Evolutionary conservation across 495 filamentous ascomycete genomes (phyloP).

Genomic region (Talaromyces ruber): DNA sequence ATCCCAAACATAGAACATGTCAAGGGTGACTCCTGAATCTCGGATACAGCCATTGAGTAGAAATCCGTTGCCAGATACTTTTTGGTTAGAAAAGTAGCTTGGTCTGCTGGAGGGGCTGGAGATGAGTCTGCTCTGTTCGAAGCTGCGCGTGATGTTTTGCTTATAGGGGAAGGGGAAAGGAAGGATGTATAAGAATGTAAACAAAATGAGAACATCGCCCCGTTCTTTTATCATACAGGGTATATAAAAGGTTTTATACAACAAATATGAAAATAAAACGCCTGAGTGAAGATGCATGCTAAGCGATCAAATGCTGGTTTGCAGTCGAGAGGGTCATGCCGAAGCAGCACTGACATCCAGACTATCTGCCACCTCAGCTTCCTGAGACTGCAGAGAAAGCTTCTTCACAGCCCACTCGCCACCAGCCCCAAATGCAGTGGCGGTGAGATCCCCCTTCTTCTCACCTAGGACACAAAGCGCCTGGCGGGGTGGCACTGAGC

Average conservation of each 20-base stretch:
- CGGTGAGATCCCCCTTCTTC: conserved; percentile 58
- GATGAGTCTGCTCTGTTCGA: conserved; percentile 31
- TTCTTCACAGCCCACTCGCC: conserved; percentile 35
- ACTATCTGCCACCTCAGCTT: conserved; percentile 4
- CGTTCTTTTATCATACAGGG: conserved; percentile 1
- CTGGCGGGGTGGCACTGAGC: conserved; percentile 31
- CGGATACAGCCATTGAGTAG: neutral
- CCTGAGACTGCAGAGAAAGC: conserved; percentile 26
- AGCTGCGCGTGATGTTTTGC: conserved; percentile 25
- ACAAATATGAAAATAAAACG: neutral
- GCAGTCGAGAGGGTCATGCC: neutral
- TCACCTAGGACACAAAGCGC: conserved; percentile 68
- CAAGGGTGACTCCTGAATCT: conserved; percentile 13
- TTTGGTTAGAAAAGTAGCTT: neutral
- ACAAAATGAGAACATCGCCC: neutral
- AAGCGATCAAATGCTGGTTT: neutral
- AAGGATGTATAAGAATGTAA: neutral
- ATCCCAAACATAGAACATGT: conserved; percentile 3
- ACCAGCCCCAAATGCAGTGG: conserved; percentile 22
- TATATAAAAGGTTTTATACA: neutral
- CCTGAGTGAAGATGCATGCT: conserved; percentile 2
- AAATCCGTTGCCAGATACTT: neutral
- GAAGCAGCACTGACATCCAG: conserved; percentile 10
- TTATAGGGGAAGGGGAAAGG: neutral
- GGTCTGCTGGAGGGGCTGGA: conserved; percentile 13